Evolutionary conservation across 2,329 filamentous ascomycete genomes (phyloP).

Genomic region (Xylaria sp.): DNA sequence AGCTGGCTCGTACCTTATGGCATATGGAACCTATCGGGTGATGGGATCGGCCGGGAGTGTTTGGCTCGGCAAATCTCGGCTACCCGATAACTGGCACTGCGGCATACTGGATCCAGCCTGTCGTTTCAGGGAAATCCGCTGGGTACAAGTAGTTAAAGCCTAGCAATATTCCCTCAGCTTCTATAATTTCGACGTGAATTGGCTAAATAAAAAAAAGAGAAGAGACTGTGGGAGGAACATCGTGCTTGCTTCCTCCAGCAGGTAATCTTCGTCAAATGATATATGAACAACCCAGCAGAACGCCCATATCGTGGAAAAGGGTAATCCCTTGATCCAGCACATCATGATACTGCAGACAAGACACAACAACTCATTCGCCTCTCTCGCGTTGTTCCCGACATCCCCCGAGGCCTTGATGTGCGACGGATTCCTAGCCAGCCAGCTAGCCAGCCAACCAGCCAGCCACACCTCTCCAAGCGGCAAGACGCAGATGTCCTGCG

Average conservation of each 20-base stretch:
- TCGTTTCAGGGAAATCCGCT: background rate
- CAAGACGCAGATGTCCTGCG: no score
- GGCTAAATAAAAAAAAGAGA: background rate
- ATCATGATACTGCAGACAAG: background rate
- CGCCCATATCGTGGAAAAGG: background rate
- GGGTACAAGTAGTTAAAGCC: background rate
- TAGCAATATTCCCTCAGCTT: background rate
- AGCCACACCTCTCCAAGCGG: no score
- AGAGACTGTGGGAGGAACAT: no score
- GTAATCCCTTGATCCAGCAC: conserved; percentile 2
- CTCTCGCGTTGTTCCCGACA: background rate
- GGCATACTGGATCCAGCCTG: background rate
- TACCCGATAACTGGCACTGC: background rate
- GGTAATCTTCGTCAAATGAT: background rate
- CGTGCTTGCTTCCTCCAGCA: no score
- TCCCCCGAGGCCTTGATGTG: no score
- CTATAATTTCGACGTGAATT: background rate
- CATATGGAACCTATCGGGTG: background rate
- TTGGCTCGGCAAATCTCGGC: conserved; percentile 5
- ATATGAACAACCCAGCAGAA: background rate
- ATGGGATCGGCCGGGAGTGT: background rate
- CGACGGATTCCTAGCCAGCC: no score
- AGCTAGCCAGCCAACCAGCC: no score
- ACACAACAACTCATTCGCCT: background rate
- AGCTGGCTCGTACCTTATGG: no score